phyloP scores from a whole-genome alignment of 2,329 filamentous ascomycete species.

The Cordyceps fumosorosea region DNA sequence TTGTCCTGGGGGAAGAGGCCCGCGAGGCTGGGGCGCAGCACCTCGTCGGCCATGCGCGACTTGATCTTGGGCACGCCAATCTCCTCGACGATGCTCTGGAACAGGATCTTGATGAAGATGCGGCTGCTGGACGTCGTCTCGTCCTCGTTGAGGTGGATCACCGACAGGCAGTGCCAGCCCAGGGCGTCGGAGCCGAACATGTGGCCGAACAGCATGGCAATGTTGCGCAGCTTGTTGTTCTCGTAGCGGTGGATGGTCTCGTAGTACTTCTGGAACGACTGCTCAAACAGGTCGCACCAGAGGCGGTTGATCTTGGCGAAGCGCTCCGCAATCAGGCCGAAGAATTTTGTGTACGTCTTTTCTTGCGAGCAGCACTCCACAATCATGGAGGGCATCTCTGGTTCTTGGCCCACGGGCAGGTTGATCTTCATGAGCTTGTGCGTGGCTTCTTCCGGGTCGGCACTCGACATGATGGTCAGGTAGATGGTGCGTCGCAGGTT shows the following conservation, averaged over 20 bases:
- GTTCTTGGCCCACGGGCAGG: conserved; percentile 77
- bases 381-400: conserved; percentile 91
- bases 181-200: conserved; percentile 82
- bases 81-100: conserved; percentile 84
- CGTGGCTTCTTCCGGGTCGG: conserved; percentile 91
- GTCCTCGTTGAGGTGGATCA: conserved; percentile 88
- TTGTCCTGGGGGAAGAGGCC: conserved; percentile 89
- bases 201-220: conserved; percentile 91
- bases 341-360: conserved; percentile 96
- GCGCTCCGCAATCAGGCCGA: conserved; percentile 85
- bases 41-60: conserved; percentile 69
- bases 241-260: conserved; percentile 96
- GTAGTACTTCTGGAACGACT: conserved; percentile 87
- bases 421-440: conserved; percentile 96
- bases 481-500: conserved; percentile 93
- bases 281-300: conserved; percentile 90
- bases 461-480: conserved; percentile 93
- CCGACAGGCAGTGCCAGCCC: conserved; percentile 82
- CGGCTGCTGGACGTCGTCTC: conserved; percentile 94
- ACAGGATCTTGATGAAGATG: conserved; percentile 97
- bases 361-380: conserved; percentile 96
- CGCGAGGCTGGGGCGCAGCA: conserved; percentile 68
- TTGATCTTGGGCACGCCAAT: conserved; percentile 77
- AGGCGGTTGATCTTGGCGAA: conserved; percentile 94
- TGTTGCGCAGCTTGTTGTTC: conserved; percentile 89